Conservation (phyloP, 768 basidiomycete species). For the Lactarius vividus region DNA sequence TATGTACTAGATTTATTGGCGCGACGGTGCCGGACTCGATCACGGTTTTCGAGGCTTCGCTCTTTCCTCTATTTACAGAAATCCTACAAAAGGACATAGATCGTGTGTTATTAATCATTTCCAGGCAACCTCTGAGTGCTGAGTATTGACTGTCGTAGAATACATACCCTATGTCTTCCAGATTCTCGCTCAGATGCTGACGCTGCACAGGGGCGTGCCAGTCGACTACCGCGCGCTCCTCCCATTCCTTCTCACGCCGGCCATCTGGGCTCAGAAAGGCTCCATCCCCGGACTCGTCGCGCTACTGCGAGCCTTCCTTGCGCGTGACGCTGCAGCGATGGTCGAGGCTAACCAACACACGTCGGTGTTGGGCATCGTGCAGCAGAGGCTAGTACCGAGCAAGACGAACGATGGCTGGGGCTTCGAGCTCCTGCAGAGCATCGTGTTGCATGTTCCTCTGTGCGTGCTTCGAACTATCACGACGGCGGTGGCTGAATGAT, state of each 20-base stretch:
- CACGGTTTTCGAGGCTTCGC: constrained; percentile 68
- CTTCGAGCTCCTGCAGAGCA: constrained; percentile 80
- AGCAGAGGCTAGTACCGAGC: constrained; percentile 85
- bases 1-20: constrained; percentile 66
- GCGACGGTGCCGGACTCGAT: constrained; percentile 65
- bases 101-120: constrained; percentile 48
- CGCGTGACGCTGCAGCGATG: constrained; percentile 67
- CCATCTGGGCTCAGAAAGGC: constrained; percentile 91
- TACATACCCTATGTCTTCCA: constrained; percentile 98
- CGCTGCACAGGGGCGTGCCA: constrained; percentile 72
- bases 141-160: constrained; percentile 46
- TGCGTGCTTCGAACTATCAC: constrained; percentile 42
- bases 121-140: not conserved
- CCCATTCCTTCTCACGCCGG: constrained; percentile 78
- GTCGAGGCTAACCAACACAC: constrained; percentile 67
- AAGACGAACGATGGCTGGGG: constrained; percentile 90
- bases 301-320: constrained; percentile 79
- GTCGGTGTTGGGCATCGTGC: constrained; percentile 80
- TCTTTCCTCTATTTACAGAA: constrained; percentile 84
- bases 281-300: constrained; percentile 92
- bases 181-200: constrained; percentile 92
- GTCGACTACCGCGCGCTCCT: constrained; percentile 75
- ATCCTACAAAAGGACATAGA: constrained; percentile 93
- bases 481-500: constrained; percentile 2
- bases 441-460: constrained; percentile 72